These are phyloP conservation scores for Strobilomyces confusus DNA, from an alignment of 768 basidiomycete species.

Conservation along the genomic window DNA sequence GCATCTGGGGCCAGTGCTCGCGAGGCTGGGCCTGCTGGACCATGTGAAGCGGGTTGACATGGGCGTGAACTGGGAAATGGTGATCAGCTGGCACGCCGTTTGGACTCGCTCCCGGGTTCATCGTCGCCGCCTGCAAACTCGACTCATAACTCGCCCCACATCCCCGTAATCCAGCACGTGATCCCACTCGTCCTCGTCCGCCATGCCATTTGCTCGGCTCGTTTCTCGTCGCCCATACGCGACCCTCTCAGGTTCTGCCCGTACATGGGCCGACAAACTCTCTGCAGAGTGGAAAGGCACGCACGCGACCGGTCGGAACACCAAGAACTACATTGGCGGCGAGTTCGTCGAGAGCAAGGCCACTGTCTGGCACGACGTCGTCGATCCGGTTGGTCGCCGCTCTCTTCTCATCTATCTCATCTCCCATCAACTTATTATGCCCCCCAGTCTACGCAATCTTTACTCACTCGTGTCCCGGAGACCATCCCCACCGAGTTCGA, in stretches of 20 bases:
- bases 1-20: conserved; percentile 25
- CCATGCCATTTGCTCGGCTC: conserved; percentile 24
- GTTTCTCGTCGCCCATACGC: conserved; percentile 37
- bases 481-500: conserved; percentile 79
- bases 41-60: conserved; percentile 10
- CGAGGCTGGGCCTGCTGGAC: conserved; percentile 20
- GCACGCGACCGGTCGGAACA: conserved; percentile 75
- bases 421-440: not conserved
- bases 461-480: conserved; percentile 88
- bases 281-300: conserved; percentile 85
- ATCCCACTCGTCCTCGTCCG: not conserved
- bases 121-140: conserved; percentile 7
- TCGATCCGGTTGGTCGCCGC: conserved; percentile 71
- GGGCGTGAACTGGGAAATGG: conserved; percentile 9
- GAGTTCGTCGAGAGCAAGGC: conserved; percentile 83
- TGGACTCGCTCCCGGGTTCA: conserved; percentile 15
- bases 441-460: conserved; percentile 78
- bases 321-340: conserved; percentile 90
- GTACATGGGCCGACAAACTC: conserved; percentile 62
- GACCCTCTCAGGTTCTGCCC: conserved; percentile 48
- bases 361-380: conserved; percentile 77
- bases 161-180: conserved; percentile 12
- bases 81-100: conserved; percentile 18
- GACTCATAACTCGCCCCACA: not conserved
- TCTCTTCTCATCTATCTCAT: not conserved